phyloP scores from a whole-genome alignment of 2,329 filamentous ascomycete genomes.

The Aspergillus pseudoglaucus region DNA sequence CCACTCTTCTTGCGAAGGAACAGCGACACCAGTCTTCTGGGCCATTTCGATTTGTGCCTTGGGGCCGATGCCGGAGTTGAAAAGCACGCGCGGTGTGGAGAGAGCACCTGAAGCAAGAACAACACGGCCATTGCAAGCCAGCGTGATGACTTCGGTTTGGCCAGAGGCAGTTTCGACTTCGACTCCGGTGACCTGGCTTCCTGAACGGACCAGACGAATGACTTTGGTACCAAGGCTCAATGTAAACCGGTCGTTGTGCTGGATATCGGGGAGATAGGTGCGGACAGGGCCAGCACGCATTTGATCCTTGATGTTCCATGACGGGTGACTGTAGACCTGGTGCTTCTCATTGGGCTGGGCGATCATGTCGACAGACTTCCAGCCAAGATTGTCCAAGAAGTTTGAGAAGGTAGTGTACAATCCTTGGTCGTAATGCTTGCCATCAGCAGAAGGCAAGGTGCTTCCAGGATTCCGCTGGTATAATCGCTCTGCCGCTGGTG shows the following conservation, averaged over 20 bases:
- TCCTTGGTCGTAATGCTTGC: conserved; percentile 59
- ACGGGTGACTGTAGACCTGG: conserved; percentile 56
- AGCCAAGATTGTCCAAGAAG: conserved; percentile 56
- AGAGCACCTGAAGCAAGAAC: conserved; percentile 64
- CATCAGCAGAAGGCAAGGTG: conserved; percentile 58
- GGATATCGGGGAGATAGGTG: conserved; percentile 62
- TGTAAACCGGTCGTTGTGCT: conserved; percentile 57
- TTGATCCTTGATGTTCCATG: conserved; percentile 61
- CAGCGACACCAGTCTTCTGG: conserved; percentile 36
- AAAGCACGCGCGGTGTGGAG: conserved; percentile 62
- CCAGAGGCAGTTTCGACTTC: conserved; percentile 18
- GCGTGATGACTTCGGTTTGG: conserved; percentile 55
- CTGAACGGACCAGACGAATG: conserved; percentile 58
- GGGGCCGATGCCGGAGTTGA: conserved; percentile 65
- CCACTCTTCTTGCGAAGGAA: conserved; percentile 41
- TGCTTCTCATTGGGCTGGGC: conserved; percentile 57
- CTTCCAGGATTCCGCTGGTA: conserved; percentile 68
- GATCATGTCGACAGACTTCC: conserved; percentile 58
- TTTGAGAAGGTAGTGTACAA: conserved; percentile 57
- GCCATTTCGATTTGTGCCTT: conserved; percentile 42
- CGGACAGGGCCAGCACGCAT: conserved; percentile 64
- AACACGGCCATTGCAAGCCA: conserved; percentile 58
- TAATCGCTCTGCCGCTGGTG: conserved; percentile 52
- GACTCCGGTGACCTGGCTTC: conserved; percentile 54
- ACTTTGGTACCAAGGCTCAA: conserved; percentile 62